These are phyloP conservation scores for Kodamaea sagamina DNA, from an alignment of 805 yeast genomes.

Conservation along the genomic window DNA sequence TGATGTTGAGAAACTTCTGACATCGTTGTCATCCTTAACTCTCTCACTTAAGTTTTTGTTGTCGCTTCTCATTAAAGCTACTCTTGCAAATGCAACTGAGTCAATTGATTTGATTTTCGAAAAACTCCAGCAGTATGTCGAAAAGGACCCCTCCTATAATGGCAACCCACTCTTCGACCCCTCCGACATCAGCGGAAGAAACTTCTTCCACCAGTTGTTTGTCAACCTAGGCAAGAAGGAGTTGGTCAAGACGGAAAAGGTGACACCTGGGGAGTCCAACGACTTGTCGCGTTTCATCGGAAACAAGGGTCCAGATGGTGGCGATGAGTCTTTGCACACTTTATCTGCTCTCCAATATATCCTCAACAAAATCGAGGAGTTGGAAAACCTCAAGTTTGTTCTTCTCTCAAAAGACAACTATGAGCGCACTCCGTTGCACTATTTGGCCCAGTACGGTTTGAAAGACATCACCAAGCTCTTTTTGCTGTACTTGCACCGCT, in stretches of 20 bases:
- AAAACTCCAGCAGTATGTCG: constrained; percentile 39
- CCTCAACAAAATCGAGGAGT: constrained; percentile 46
- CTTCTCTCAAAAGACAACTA: constrained; percentile 73
- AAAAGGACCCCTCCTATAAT: constrained; percentile 10
- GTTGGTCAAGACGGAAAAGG: constrained; percentile 33
- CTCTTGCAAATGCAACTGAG: constrained; percentile 52
- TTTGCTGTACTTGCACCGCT: constrained; percentile 53
- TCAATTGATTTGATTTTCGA: constrained; percentile 61
- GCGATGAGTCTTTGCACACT: constrained; percentile 52
- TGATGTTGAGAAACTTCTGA: constrained; percentile 2
- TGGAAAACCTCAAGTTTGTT: constrained; percentile 17
- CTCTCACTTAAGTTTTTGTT: constrained; percentile 49
- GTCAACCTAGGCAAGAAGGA: constrained; percentile 73
- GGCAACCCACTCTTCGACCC: constrained; percentile 47
- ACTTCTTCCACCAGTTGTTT: constrained; percentile 81
- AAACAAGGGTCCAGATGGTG: constrained; percentile 37
- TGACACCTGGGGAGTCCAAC: constrained; percentile 44
- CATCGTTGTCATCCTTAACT: background rate
- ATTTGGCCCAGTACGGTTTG: constrained; percentile 85
- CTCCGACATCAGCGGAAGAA: constrained; percentile 76
- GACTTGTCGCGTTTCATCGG: constrained; percentile 29
- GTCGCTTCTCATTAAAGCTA: constrained; percentile 64
- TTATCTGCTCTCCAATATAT: constrained; percentile 62
- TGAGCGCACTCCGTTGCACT: constrained; percentile 83
- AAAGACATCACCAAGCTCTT: constrained; percentile 59